Percentiles rank a stretch among this genome's conserved stretches.
These are phyloP conservation scores for Neonectria faginata DNA, from an alignment of 2,329 filamentous ascomycete species.

Conservation along the genomic window DNA sequence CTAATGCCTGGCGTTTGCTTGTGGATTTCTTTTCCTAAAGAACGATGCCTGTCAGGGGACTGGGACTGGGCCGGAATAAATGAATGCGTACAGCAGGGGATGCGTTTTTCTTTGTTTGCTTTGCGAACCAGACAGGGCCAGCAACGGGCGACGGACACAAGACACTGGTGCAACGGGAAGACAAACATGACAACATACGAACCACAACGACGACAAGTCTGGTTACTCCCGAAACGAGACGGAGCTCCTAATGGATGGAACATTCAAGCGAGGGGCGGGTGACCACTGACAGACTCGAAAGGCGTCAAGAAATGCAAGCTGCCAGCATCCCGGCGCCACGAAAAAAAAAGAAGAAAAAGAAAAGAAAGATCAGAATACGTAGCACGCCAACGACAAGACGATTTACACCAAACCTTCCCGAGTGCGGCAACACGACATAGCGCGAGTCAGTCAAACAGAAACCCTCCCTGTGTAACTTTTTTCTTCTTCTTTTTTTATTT, in stretches of 20 bases:
- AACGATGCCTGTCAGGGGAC: slow-evolving; percentile 32
- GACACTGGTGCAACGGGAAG: too few relatives aligned
- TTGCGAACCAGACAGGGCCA: neutral
- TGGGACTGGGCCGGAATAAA: neutral
- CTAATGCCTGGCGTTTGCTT: slow-evolving; percentile 43
- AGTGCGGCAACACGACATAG: slow-evolving; percentile 18
- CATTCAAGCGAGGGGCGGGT: too few relatives aligned
- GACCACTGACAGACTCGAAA: neutral
- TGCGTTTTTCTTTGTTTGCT: neutral
- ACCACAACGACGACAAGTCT: too few relatives aligned
- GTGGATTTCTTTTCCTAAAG: slow-evolving; percentile 28
- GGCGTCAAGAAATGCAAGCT: neutral
- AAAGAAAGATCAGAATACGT: too few relatives aligned
- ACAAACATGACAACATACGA: too few relatives aligned
- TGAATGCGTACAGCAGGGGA: slow-evolving; percentile 10
- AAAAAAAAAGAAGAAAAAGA: neutral
- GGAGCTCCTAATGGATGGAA: too few relatives aligned
- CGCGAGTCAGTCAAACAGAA: slow-evolving; percentile 16
- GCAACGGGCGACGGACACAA: too few relatives aligned
- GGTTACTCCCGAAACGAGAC: too few relatives aligned
- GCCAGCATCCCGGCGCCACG: slow-evolving; percentile 7
- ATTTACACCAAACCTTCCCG: slow-evolving; percentile 7
- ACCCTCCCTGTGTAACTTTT: neutral
- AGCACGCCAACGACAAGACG: neutral
- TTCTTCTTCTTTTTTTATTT: neutral